Percentiles rank a stretch among this genome's conserved stretches.
Conservation (phyloP, 331 rosid genomes). For the Pyracantha coccinea region DNA sequence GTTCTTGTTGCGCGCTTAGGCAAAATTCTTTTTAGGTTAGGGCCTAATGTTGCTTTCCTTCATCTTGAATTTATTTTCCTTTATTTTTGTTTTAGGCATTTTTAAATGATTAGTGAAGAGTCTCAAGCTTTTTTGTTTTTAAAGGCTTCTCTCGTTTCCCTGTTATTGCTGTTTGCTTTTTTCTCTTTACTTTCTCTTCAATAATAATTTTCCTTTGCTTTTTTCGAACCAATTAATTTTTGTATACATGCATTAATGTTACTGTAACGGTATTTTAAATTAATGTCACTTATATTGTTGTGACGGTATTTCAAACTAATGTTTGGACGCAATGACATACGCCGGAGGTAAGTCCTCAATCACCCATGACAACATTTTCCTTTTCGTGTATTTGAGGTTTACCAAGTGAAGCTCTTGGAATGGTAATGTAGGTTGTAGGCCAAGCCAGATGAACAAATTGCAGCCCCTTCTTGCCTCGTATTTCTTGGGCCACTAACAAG, state of each 20-base stretch:
- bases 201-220: neutral
- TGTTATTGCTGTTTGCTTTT: neutral
- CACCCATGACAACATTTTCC: neutral
- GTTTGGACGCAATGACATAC: no score
- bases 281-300: no score
- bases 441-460: constrained; percentile 33
- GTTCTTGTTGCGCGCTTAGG: constrained; percentile 8
- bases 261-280: no score
- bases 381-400: neutral
- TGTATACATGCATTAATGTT: no score
- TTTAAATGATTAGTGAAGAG: constrained; percentile 15
- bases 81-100: neutral
- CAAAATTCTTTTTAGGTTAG: constrained; percentile 8
- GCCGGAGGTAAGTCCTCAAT: no score
- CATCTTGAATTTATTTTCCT: neutral
- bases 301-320: no score
- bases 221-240: no score
- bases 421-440: constrained; percentile 34
- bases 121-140: constrained; percentile 1
- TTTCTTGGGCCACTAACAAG: constrained; percentile 54
- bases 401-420: constrained; percentile 64
- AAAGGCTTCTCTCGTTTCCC: constrained; percentile 1
- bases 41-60: constrained; percentile 15
- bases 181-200: neutral
- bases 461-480: constrained; percentile 62